Evolutionary conservation across 179 eudicot genomes (phyloP).

Genomic region (Beta macrorhiza): DNA sequence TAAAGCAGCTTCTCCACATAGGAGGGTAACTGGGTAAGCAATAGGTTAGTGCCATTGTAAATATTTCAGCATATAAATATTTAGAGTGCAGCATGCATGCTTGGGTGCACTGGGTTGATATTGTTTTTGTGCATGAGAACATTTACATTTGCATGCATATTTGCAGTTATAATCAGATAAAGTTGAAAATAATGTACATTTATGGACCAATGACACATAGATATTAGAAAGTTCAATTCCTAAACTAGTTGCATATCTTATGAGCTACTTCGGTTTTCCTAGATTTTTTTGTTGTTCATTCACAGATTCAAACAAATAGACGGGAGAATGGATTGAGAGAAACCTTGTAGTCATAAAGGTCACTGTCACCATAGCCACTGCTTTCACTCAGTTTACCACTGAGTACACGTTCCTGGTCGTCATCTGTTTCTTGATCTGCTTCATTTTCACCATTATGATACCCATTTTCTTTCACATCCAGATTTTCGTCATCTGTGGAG

Average conservation of each 20-base stretch:
- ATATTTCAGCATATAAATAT: background rate
- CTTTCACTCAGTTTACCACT: conserved; percentile 95
- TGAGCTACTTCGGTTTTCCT: background rate
- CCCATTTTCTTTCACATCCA: conserved; percentile 61
- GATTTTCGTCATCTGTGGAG: conserved; percentile 70
- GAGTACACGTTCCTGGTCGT: conserved; percentile 70
- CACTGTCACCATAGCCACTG: conserved; percentile 87
- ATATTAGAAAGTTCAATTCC: background rate
- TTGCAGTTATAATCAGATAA: background rate
- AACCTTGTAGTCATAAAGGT: conserved; percentile 95
- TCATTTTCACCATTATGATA: conserved; percentile 83
- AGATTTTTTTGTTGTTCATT: conserved; percentile 1
- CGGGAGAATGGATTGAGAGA: conserved; percentile 9
- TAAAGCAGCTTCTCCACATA: background rate
- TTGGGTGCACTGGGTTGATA: background rate
- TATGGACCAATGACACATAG: background rate
- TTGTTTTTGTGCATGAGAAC: background rate
- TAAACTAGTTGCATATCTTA: background rate
- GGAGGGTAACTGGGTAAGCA: background rate
- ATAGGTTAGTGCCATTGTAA: background rate
- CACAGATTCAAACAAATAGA: conserved; percentile 9
- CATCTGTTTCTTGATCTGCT: conserved; percentile 70
- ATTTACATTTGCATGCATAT: background rate
- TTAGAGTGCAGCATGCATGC: background rate
- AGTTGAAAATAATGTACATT: background rate